Percentiles rank a stretch among this genome's conserved stretches.
These are phyloP conservation scores for Zygotorulaspora chibaensis DNA, from an alignment of 805 yeast species.

Conservation along the genomic window DNA sequence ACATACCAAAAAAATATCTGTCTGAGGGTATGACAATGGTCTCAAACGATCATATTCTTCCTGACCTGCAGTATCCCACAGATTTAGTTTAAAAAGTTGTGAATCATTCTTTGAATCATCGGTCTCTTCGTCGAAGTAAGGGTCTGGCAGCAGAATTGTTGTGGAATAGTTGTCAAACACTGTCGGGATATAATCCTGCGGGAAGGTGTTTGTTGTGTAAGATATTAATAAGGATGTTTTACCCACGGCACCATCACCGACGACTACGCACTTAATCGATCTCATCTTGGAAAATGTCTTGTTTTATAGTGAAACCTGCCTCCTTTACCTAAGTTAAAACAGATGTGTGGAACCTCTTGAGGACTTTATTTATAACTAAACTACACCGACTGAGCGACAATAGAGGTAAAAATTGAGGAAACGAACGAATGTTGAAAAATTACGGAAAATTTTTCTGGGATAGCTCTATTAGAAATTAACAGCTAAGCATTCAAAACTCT, in stretches of 20 bases:
- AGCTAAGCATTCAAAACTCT: too few species aligned
- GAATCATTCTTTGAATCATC: constrained; percentile 16
- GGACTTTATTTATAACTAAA: not conserved
- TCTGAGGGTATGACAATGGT: constrained; percentile 88
- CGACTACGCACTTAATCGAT: constrained; percentile 87
- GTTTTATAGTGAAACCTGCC: too few species aligned
- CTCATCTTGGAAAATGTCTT: constrained; percentile 46
- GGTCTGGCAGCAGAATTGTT: constrained; percentile 51
- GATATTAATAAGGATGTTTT: constrained; percentile 84
- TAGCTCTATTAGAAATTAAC: too few species aligned
- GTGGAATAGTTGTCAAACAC: constrained; percentile 91
- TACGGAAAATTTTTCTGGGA: too few species aligned
- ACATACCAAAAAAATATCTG: constrained; percentile 82
- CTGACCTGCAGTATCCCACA: constrained; percentile 97
- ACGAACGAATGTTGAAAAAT: too few species aligned
- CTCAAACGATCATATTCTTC: constrained; percentile 85
- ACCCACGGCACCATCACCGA: constrained; percentile 95
- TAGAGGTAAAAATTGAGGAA: too few species aligned
- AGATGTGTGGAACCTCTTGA: not conserved
- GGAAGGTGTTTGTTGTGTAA: constrained; percentile 88
- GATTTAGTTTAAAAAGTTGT: constrained; percentile 75
- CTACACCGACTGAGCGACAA: too few species aligned
- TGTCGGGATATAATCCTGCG: constrained; percentile 90
- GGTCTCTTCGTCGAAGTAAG: constrained; percentile 39
- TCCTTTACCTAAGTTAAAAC: too few species aligned